phyloP scores from a whole-genome alignment of 2,329 filamentous ascomycete genomes.

The Aurifilum marmelostoma region DNA sequence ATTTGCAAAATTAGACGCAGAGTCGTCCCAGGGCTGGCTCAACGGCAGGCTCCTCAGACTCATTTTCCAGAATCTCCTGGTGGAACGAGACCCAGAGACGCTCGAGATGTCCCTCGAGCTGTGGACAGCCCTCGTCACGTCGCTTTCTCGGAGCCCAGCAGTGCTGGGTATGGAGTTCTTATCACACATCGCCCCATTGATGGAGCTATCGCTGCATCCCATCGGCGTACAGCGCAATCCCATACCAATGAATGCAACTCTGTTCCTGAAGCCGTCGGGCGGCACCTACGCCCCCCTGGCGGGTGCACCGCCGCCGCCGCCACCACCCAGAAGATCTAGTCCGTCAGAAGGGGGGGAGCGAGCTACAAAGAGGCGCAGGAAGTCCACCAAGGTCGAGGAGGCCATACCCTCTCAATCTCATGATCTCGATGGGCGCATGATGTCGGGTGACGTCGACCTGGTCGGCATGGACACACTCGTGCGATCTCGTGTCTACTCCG shows the following conservation, averaged over 20 bases:
- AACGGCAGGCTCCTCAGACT: slow-evolving; percentile 86
- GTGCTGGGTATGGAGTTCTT: slow-evolving; percentile 74
- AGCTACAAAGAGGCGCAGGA: slow-evolving; percentile 75
- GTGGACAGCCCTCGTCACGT: slow-evolving; percentile 78
- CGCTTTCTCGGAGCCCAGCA: slow-evolving; percentile 65
- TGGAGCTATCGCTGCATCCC: slow-evolving; percentile 84
- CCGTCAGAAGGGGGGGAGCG: slow-evolving; percentile 62
- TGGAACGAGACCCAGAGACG: slow-evolving; percentile 86
- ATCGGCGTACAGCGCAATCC: slow-evolving; percentile 91
- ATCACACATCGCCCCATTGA: slow-evolving; percentile 75
- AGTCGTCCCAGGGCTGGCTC: slow-evolving; percentile 85
- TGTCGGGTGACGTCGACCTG: slow-evolving; percentile 93
- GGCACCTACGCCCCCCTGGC: slow-evolving; percentile 69
- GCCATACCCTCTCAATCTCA: slow-evolving; percentile 70
- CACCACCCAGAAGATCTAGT: slow-evolving; percentile 51
- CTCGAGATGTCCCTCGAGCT: slow-evolving; percentile 83
- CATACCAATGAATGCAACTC: slow-evolving; percentile 84
- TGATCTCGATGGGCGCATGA: slow-evolving; percentile 97
- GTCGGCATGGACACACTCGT: slow-evolving; percentile 89
- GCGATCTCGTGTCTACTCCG: slow-evolving; percentile 84
- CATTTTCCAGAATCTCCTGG: slow-evolving; percentile 92
- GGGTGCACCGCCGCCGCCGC: slow-evolving; percentile 46
- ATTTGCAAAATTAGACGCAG: slow-evolving; percentile 83
- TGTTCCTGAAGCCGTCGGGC: slow-evolving; percentile 94
- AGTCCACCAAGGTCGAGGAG: slow-evolving; percentile 82